A percentile compares a stretch with the other conserved stretches of the same genome.
These are phyloP conservation scores for Sclerospora graminicola DNA, from an alignment of 352 stramenopile genomes.

Conservation along the genomic window DNA sequence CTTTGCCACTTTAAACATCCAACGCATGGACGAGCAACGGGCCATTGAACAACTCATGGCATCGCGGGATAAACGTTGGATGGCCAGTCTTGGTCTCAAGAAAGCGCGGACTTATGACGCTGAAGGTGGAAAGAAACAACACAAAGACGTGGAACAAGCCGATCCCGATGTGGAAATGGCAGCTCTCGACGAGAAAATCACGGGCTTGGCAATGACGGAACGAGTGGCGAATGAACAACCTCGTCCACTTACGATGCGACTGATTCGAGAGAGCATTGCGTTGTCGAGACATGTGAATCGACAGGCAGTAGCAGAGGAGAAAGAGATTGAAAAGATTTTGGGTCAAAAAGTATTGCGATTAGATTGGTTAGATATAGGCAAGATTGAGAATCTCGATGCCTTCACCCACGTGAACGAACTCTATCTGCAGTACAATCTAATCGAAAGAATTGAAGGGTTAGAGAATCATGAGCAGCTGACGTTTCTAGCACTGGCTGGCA, in stretches of 20 bases:
- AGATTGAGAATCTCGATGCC: slow-evolving; percentile 68
- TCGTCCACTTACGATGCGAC: slow-evolving; percentile 45
- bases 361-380: slow-evolving; percentile 60
- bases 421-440: slow-evolving; percentile 70
- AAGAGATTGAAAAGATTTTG: slow-evolving; percentile 36
- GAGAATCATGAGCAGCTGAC: slow-evolving; percentile 43
- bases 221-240: slow-evolving; percentile 24
- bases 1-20: slow-evolving; percentile 27
- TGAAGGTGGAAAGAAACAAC: slow-evolving; percentile 1
- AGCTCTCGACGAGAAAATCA: slow-evolving; percentile 42
- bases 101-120: background rate
- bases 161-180: slow-evolving; percentile 48
- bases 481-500: slow-evolving; percentile 55
- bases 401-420: slow-evolving; percentile 67
- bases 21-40: slow-evolving; percentile 17
- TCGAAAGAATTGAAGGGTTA: slow-evolving; percentile 50
- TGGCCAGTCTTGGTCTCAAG: slow-evolving; percentile 19
- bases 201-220: slow-evolving; percentile 23
- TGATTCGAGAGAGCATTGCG: slow-evolving; percentile 43
- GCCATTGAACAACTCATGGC: slow-evolving; percentile 23
- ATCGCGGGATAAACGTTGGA: slow-evolving; percentile 23
- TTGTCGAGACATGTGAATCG: slow-evolving; percentile 1
- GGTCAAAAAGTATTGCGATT: slow-evolving; percentile 47
- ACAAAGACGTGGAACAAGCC: slow-evolving; percentile 13
- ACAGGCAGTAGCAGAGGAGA: slow-evolving; percentile 9